Conservation (phyloP, 2,329 filamentous ascomycete species). For the Penicillium sp. region DNA sequence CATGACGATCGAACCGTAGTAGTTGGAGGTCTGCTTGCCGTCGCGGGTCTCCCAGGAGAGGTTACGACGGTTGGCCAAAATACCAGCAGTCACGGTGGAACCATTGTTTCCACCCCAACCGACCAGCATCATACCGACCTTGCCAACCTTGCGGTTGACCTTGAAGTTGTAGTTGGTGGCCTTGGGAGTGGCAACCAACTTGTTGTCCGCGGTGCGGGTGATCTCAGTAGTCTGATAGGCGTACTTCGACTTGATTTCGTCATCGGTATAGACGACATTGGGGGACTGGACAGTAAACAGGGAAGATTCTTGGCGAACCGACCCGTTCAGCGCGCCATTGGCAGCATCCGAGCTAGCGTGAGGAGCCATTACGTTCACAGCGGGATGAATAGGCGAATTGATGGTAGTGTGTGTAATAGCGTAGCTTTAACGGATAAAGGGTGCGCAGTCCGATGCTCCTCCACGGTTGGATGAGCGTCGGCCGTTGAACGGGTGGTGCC, state of each 20-base stretch:
- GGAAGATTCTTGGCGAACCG: conserved; percentile 43
- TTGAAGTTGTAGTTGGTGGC: conserved; percentile 97
- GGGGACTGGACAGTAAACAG: conserved; percentile 87
- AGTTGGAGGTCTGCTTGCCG: conserved; percentile 81
- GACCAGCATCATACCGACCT: conserved; percentile 95
- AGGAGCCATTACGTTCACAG: conserved; percentile 74
- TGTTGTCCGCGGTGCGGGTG: conserved; percentile 67
- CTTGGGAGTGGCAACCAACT: conserved; percentile 79
- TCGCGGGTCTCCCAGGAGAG: conserved; percentile 93
- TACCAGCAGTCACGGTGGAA: conserved; percentile 92
- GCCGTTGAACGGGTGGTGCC: conserved; percentile 95
- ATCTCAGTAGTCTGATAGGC: conserved; percentile 93
- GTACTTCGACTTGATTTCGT: conserved; percentile 89
- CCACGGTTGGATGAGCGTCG: conserved; percentile 88
- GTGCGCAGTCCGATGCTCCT: conserved; percentile 66
- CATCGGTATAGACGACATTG: conserved; percentile 86
- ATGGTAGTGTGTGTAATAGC: conserved; percentile 39
- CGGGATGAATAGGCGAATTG: conserved; percentile 39
- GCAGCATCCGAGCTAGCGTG: conserved; percentile 69
- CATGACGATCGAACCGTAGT: conserved; percentile 98
- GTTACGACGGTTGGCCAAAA: conserved; percentile 87
- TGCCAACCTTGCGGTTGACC: conserved; percentile 88
- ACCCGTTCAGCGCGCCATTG: conserved; percentile 57
- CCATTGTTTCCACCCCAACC: conserved; percentile 99
- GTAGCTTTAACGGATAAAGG: conserved; percentile 46